phyloP scores from a whole-genome alignment of 2,329 filamentous ascomycete genomes.

The Seiridium cupressi region DNA sequence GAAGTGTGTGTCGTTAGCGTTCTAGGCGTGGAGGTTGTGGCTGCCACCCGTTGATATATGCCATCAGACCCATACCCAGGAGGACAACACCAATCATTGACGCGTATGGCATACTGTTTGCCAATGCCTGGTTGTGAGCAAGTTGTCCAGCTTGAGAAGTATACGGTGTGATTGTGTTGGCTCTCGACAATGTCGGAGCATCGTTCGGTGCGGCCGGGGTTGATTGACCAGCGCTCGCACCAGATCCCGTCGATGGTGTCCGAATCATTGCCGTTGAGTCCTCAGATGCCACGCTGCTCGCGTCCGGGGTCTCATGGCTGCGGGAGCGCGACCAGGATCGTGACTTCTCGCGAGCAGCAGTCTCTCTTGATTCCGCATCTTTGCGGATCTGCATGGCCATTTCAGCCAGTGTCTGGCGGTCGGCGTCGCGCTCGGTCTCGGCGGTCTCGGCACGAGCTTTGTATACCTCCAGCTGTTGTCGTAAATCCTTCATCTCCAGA shows the following conservation, averaged over 20 bases:
- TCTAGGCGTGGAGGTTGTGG: constrained; percentile 35
- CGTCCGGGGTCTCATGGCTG: constrained; percentile 19
- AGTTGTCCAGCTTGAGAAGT: constrained; percentile 36
- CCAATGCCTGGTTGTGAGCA: constrained; percentile 41
- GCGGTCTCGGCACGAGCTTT: constrained; percentile 75
- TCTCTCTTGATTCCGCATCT: constrained; percentile 57
- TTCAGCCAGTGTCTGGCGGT: constrained; percentile 74
- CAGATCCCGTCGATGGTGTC: constrained; percentile 21
- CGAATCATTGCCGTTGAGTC: constrained; percentile 14
- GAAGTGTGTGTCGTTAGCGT: constrained; percentile 18
- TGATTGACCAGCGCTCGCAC: constrained; percentile 16
- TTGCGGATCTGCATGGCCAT: constrained; percentile 82
- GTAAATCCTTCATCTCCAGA: constrained; percentile 77
- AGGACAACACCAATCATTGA: constrained; percentile 82
- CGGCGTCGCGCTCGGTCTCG: constrained; percentile 71
- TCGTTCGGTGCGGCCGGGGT: constrained; percentile 33
- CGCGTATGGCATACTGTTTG: constrained; percentile 69
- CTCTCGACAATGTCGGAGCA: constrained; percentile 43
- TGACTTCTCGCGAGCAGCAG: constrained; percentile 37
- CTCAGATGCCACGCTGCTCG: constrained; percentile 14
- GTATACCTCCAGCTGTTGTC: constrained; percentile 75
- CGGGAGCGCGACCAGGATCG: constrained; percentile 35
- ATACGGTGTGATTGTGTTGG: constrained; percentile 48
- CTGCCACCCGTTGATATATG: constrained; percentile 83
- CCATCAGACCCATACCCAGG: constrained; percentile 80